Percentiles rank a stretch among this genome's conserved stretches.
Conservation (phyloP, 2,329 filamentous ascomycete genomes). For the Phialophora expanda region DNA sequence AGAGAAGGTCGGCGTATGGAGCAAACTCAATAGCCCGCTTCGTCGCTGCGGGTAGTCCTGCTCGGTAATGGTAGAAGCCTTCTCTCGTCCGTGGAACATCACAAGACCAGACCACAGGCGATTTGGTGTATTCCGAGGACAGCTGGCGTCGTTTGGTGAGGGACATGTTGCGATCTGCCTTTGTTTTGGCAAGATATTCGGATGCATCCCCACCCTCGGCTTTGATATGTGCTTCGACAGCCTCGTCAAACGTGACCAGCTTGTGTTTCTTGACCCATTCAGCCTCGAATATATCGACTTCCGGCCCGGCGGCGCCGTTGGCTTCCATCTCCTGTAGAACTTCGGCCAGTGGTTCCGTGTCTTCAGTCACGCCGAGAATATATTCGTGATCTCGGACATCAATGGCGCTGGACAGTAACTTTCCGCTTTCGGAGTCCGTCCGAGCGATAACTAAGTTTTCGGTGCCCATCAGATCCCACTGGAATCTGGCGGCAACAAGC, state of each 20-base stretch:
- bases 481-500: slow-evolving; percentile 86
- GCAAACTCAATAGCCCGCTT: slow-evolving; percentile 92
- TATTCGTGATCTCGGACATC: slow-evolving; percentile 97
- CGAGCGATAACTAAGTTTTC: slow-evolving; percentile 95
- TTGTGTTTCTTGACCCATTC: slow-evolving; percentile 85
- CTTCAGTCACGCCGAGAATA: slow-evolving; percentile 83
- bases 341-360: slow-evolving; percentile 82
- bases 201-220: slow-evolving; percentile 67
- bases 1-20: slow-evolving; percentile 91
- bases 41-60: slow-evolving; percentile 75
- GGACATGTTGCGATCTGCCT: slow-evolving; percentile 72
- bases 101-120: slow-evolving; percentile 81
- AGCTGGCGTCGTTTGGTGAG: slow-evolving; percentile 77
- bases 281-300: slow-evolving; percentile 86
- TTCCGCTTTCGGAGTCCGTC: slow-evolving; percentile 93
- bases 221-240: slow-evolving; percentile 75
- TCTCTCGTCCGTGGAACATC: slow-evolving; percentile 92
- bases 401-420: slow-evolving; percentile 84
- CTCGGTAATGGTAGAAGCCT: slow-evolving; percentile 85
- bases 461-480: slow-evolving; percentile 97
- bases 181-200: slow-evolving; percentile 69
- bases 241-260: slow-evolving; percentile 90
- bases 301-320: slow-evolving; percentile 73
- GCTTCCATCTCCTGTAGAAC: slow-evolving; percentile 89
- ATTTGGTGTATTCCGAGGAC: slow-evolving; percentile 69